Evolutionary conservation across 768 basidiomycete species (phyloP), one percentile per base, ranked within the genome.

Genomic region (Astraeus odoratus): DNA sequence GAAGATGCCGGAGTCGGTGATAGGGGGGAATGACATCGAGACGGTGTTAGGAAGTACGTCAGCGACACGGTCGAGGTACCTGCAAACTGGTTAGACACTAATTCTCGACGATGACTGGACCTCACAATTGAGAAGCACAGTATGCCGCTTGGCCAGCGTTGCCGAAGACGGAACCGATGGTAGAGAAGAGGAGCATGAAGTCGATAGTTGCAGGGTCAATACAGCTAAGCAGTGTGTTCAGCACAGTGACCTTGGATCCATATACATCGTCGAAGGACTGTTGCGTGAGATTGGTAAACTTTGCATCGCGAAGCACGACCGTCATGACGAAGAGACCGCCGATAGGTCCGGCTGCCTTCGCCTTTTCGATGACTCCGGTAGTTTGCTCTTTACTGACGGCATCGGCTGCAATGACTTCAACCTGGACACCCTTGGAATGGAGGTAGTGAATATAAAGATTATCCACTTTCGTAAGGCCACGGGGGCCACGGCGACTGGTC

Each of bases 311-410:
- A 34, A 66, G 65, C 20, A 66, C 63, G 19, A 64, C 57, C 1
- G 64, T 62, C 64, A 66, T 66, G 36, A 66, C 51, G 30, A 66
- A 57, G 40, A 63, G 44, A 23, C 64, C 64, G 33, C 64, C 64
- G 19, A 66, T 56, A 2, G 60, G 54, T 2, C 61, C 59, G 5
- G 35, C 49, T 18, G 53, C 47, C 34, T 51, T 47, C 1, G 63
- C 54, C 4, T 45, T 44, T 20, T 56, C 50, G 25, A 63, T 38
- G 46, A 66, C 51, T 3, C 44, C 23, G 7, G 55, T 46, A 4
- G 59, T 64, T 10, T 62, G 56, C 23, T 4, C 51, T 36, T 46
- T 51, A 44, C 53, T 49, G 9, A 46, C 33, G 7, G 63, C 60
- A 30, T 60, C 55, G 24, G 60, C 56, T 7, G 64, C 57, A 13